A percentile compares a stretch with the other conserved stretches of the same genome.
These are phyloP conservation scores for Sinapis alba DNA, from an alignment of 441 rosid species.

Conservation along the genomic window DNA sequence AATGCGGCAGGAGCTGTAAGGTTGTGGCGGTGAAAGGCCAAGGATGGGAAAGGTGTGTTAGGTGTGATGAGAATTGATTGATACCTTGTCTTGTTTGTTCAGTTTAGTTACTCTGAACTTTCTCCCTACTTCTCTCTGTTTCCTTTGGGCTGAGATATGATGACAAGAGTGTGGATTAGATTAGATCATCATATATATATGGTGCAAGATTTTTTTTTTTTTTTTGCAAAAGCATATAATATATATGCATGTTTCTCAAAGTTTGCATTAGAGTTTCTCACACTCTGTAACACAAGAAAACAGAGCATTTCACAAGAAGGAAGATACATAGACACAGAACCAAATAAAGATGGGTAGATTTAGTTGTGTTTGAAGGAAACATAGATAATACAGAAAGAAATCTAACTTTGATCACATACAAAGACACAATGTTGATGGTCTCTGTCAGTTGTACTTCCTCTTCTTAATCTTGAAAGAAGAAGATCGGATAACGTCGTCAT, in stretches of 20 bases:
- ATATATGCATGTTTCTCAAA: background rate
- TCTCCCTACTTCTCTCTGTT: too few relatives aligned
- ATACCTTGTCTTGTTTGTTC: conserved; percentile 68
- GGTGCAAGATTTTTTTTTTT: background rate
- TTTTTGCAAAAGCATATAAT: background rate
- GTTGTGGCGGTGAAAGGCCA: too few relatives aligned
- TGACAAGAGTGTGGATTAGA: background rate
- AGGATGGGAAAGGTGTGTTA: too few relatives aligned
- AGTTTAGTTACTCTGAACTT: background rate
- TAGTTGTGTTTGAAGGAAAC: conserved; percentile 9
- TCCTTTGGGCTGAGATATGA: background rate
- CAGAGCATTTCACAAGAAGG: background rate
- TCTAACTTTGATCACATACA: conserved; percentile 12
- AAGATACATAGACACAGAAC: background rate
- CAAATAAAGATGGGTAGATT: conserved; percentile 16
- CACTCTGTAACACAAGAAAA: conserved; percentile 12
- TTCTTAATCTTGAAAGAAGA: conserved; percentile 69
- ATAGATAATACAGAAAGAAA: background rate
- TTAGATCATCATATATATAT: background rate
- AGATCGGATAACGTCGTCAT: conserved; percentile 75
- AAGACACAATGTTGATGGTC: conserved; percentile 19
- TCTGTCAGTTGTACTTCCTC: conserved; percentile 52
- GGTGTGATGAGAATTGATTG: conserved; percentile 85
- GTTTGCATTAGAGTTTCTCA: background rate
- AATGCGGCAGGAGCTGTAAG: too few relatives aligned